A percentile compares a stretch with the other conserved stretches of the same genome.
phyloP scores from a whole-genome alignment of 73 alveolate species.

The Paramecium bursaria region DNA sequence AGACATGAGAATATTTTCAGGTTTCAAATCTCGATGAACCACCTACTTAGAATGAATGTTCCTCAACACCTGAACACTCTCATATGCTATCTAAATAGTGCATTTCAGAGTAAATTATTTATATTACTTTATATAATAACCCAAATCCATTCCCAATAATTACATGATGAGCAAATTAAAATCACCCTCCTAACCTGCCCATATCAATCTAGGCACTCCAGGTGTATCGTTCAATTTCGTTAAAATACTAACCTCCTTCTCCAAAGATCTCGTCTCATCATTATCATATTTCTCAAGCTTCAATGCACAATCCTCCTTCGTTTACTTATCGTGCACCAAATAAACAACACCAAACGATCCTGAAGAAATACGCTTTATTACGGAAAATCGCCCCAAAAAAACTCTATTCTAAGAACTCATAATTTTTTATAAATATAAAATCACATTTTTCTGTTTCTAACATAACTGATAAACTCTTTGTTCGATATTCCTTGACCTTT shows the following conservation, averaged over 20 bases:
- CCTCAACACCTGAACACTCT: slow-evolving; percentile 15
- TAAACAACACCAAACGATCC: slow-evolving; percentile 55
- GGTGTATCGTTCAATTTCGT: slow-evolving; percentile 5
- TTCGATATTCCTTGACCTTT: too few relatives aligned
- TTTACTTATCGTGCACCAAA: slow-evolving; percentile 17
- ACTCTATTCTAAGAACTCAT: slow-evolving; percentile 9
- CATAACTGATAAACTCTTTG: too few relatives aligned
- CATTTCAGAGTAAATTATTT: slow-evolving; percentile 32
- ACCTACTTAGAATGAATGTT: slow-evolving; percentile 72
- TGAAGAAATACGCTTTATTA: slow-evolving; percentile 15
- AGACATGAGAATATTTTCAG: slow-evolving; percentile 77
- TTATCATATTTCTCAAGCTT: slow-evolving; percentile 55
- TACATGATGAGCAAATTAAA: slow-evolving; percentile 21
- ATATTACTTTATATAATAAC: slow-evolving; percentile 6
- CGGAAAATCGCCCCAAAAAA: slow-evolving; percentile 24
- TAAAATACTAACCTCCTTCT: slow-evolving; percentile 30
- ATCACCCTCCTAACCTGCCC: slow-evolving; percentile 41
- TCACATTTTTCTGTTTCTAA: background rate
- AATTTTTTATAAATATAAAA: background rate
- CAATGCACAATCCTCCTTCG: slow-evolving; percentile 28
- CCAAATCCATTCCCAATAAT: slow-evolving; percentile 47
- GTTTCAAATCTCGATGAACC: slow-evolving; percentile 83
- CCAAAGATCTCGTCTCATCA: slow-evolving; percentile 57
- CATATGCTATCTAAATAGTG: slow-evolving; percentile 43
- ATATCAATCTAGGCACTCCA: slow-evolving; percentile 47